Conservation (phyloP, 257 asterid genomes). For the Petunia secreta region DNA sequence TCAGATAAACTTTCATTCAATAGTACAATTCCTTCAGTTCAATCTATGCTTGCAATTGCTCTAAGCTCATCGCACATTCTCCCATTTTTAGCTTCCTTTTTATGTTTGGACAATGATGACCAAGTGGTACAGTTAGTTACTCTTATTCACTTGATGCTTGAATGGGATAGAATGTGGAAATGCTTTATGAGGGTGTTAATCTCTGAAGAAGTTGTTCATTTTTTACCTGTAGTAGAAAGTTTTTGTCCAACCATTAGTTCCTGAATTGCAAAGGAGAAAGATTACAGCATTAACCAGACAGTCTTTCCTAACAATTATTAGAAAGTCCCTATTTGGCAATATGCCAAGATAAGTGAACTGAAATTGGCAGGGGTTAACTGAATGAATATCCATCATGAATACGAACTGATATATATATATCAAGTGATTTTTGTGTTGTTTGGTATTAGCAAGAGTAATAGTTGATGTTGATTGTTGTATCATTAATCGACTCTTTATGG, state of each 20-base stretch:
- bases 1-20: background rate
- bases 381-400: background rate
- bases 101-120: background rate
- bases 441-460: background rate
- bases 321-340: background rate
- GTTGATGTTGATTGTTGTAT: background rate
- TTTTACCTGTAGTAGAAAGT: background rate
- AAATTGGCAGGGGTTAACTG: background rate
- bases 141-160: background rate
- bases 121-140: background rate
- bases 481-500: background rate
- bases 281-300: background rate
- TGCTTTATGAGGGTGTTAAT: background rate
- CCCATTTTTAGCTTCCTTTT: constrained; percentile 10
- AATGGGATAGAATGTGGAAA: background rate
- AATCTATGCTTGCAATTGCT: background rate
- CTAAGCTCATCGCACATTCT: background rate
- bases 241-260: constrained; percentile 10
- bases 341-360: background rate
- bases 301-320: background rate
- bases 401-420: background rate
- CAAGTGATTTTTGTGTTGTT: background rate
- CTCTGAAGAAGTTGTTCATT: background rate
- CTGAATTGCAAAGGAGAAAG: background rate
- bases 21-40: constrained; percentile 3